Evolutionary conservation across 768 basidiomycete species (phyloP), one percentile per base, ranked within the genome.

Genomic region (Psilocybe sp.): DNA sequence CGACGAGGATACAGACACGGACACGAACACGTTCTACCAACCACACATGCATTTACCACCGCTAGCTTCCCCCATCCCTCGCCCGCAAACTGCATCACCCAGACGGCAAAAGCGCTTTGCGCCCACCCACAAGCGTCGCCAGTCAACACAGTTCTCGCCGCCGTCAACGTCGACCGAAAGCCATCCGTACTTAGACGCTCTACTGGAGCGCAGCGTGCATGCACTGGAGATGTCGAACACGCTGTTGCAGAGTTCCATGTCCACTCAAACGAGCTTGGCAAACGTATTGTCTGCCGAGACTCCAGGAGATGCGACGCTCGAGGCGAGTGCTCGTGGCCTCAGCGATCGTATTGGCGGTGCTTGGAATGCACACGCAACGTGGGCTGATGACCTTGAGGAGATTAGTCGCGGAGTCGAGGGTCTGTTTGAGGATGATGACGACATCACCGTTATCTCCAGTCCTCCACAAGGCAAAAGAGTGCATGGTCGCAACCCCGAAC

Each of bases 151-250:
- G 31, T 44, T 42, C 12, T 32, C 46, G n/a, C 49, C 52, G 18
- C 28, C 56, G 56, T 45, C 59, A 28, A 51, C 48, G 31, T 44
- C 66, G 16, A 64, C 70, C 43, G 84, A 87, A 28, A 28, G 23
- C 7, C 3, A 7, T 62, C 77, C 79, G 11, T 82, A 78, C 58
- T 76, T 91, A 20, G 91, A 92, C 65, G 77, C 84, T n/a, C 72
- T 92, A 13, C 76, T 92, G 1, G 87, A 82, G 50, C 82, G 90
- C 54, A 90, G 88, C 55, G 87, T 92, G 12, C 83, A 90, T 66
- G 90, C 90, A 1, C 74, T 93, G 8, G 91, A 92, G 63, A 84
- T 91, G 75, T 92, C 90, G 4, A 92, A 92, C 50, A 77, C 82
- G 2, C 71, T 92, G 10, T 71, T 93, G 9, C 84, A 89, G 61